phyloP scores from a whole-genome alignment of 768 basidiomycete genomes.

The Porphyrellus cyaneotinctus region DNA sequence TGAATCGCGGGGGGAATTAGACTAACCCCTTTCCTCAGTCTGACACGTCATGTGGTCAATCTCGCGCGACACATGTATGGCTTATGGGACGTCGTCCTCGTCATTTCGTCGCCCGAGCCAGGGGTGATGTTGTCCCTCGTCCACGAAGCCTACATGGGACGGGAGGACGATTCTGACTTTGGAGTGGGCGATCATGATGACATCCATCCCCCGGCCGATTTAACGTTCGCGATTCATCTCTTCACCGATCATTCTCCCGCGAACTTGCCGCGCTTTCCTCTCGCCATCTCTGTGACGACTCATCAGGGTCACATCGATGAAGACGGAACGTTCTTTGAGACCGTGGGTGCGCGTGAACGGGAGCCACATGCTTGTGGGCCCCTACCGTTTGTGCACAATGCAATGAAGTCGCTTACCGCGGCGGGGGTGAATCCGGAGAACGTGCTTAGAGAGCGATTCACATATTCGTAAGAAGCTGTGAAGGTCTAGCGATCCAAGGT shows the following conservation, averaged over 20 bases:
- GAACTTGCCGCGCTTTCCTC: conserved; percentile 3
- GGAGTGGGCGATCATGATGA: not conserved
- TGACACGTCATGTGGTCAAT: conserved; percentile 34
- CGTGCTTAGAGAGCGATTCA: conserved; percentile 24
- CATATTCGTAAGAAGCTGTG: conserved; percentile 17
- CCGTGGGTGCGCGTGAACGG: conserved; percentile 12
- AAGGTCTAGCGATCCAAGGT: not conserved
- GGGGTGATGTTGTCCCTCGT: conserved; percentile 47
- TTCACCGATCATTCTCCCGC: conserved; percentile 6
- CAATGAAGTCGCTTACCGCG: conserved; percentile 19
- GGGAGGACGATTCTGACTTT: not conserved
- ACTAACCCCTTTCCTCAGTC: conserved; percentile 58
- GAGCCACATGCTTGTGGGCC: conserved; percentile 25
- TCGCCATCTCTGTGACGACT: conserved; percentile 8
- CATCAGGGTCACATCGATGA: conserved; percentile 21
- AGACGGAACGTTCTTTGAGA: conserved; percentile 15
- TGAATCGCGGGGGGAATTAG: conserved; percentile 69
- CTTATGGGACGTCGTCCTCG: conserved; percentile 43
- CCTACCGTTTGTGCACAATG: conserved; percentile 21
- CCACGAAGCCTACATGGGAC: conserved; percentile 20
- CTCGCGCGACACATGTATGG: conserved; percentile 16
- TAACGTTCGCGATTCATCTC: conserved; percentile 17
- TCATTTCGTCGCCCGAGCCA: conserved; percentile 52
- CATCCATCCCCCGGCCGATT: not conserved
- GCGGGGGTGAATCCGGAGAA: conserved; percentile 23